A percentile compares a stretch with the other conserved stretches of the same genome.
These are phyloP conservation scores for Aspergillus brunneoviolaceus DNA, from an alignment of 2,329 filamentous ascomycete genomes.

Conservation along the genomic window DNA sequence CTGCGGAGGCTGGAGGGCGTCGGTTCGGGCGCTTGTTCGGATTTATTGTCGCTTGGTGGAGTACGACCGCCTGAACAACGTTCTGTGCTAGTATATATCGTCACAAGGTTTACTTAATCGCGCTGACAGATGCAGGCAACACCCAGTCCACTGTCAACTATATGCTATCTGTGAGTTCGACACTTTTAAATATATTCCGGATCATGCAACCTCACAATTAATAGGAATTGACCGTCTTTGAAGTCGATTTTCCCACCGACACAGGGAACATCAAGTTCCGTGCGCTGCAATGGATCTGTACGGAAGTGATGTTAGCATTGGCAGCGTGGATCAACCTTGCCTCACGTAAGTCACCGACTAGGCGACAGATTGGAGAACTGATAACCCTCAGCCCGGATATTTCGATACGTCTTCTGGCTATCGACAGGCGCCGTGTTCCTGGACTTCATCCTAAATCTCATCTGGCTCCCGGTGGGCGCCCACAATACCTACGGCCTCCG, in stretches of 20 bases:
- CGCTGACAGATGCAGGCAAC: constrained; percentile 35
- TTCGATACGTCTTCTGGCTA: constrained; percentile 38
- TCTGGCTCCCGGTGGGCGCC: constrained; percentile 61
- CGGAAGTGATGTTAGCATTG: constrained; percentile 52
- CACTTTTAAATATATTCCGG: neutral
- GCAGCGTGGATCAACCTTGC: constrained; percentile 53
- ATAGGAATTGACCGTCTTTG: constrained; percentile 59
- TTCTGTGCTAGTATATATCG: constrained; percentile 49
- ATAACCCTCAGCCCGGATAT: constrained; percentile 40
- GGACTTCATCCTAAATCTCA: constrained; percentile 60
- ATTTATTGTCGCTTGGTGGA: constrained; percentile 65
- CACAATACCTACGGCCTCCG: constrained; percentile 58
- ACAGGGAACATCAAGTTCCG: constrained; percentile 56
- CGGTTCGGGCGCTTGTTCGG: constrained; percentile 56
- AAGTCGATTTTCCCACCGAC: constrained; percentile 56
- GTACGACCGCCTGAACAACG: constrained; percentile 62
- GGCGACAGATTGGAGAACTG: neutral
- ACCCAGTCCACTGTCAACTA: constrained; percentile 54
- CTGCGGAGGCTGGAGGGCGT: constrained; percentile 51
- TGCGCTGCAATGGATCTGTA: constrained; percentile 61
- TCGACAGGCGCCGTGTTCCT: constrained; percentile 50
- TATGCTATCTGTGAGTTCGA: constrained; percentile 49
- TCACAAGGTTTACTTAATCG: accelerated
- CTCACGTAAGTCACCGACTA: constrained; percentile 42
- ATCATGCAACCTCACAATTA: neutral